Percentiles rank a stretch among this genome's conserved stretches.
These are phyloP conservation scores for Ilyonectria mors-panacis DNA, from an alignment of 2,329 filamentous ascomycete species.

Conservation along the genomic window DNA sequence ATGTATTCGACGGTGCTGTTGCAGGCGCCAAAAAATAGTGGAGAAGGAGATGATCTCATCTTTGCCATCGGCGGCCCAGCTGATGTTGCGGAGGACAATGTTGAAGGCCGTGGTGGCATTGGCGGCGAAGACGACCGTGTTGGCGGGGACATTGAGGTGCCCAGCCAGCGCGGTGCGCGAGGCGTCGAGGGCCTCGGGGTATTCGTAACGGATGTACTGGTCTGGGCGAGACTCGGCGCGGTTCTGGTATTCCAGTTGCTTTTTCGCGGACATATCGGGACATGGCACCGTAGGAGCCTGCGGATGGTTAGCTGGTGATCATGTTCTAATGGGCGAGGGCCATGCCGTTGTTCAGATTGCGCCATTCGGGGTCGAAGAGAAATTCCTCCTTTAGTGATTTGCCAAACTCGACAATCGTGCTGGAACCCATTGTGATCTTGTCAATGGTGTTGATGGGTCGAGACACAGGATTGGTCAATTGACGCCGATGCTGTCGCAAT, in stretches of 20 bases:
- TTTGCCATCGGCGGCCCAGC: slow-evolving; percentile 71
- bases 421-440: neutral
- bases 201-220: slow-evolving; percentile 79
- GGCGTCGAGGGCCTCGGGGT: slow-evolving; percentile 72
- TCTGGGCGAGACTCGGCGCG: slow-evolving; percentile 78
- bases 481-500: too few species aligned
- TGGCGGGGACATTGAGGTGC: slow-evolving; percentile 74
- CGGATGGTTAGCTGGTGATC: neutral
- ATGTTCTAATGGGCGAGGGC: neutral
- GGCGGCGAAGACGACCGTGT: slow-evolving; percentile 80
- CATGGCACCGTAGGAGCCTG: slow-evolving; percentile 83
- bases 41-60: slow-evolving; percentile 85
- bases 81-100: slow-evolving; percentile 80
- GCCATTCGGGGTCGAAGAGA: slow-evolving; percentile 73
- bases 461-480: too few species aligned
- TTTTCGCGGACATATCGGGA: slow-evolving; percentile 72
- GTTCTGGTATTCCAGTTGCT: slow-evolving; percentile 74
- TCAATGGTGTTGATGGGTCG: neutral
- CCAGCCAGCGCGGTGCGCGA: slow-evolving; percentile 77
- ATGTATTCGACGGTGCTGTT: slow-evolving; percentile 79
- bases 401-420: slow-evolving; percentile 46
- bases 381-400: slow-evolving; percentile 71
- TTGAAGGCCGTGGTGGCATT: slow-evolving; percentile 87
- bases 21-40: slow-evolving; percentile 84
- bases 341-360: slow-evolving; percentile 82